These are phyloP conservation scores for Helminthosporium solani DNA, from an alignment of 2,329 filamentous ascomycete genomes.

Conservation along the genomic window DNA sequence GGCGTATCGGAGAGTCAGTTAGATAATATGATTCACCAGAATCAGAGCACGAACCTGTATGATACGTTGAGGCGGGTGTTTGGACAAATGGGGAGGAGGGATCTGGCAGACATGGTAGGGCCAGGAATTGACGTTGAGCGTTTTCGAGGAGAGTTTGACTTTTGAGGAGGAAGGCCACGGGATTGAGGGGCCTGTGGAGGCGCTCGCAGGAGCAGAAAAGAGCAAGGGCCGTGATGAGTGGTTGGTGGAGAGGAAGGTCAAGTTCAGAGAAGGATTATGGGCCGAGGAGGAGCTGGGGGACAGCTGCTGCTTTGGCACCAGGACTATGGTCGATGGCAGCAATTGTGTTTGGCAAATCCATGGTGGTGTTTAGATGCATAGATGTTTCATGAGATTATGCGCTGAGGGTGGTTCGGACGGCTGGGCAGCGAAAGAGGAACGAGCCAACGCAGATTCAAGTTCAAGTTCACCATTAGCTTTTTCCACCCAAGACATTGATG, in stretches of 20 bases:
- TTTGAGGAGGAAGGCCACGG: conserved; percentile 58
- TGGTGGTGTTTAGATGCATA: conserved; percentile 23
- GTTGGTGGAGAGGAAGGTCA: conserved; percentile 19
- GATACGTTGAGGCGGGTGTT: conserved; percentile 95
- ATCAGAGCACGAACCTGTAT: conserved; percentile 94
- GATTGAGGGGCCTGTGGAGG: not conserved
- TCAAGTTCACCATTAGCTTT: too few species aligned
- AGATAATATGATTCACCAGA: conserved; percentile 88
- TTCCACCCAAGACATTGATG: too few species aligned
- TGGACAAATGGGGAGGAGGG: conserved; percentile 86
- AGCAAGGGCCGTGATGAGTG: conserved; percentile 15
- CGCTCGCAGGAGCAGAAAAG: not conserved
- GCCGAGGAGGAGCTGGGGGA: conserved; percentile 25
- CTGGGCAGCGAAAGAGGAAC: too few species aligned
- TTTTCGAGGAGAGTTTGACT: conserved; percentile 90
- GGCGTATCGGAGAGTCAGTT: conserved; percentile 69
- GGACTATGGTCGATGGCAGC: conserved; percentile 22
- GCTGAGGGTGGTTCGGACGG: too few species aligned
- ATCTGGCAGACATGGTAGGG: conserved; percentile 84
- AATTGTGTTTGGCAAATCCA: conserved; percentile 33
- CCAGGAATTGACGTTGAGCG: conserved; percentile 86
- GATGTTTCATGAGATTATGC: too few species aligned
- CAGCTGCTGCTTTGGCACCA: conserved; percentile 35
- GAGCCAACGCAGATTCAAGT: too few species aligned
- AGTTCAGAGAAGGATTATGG: conserved; percentile 2